Conservation (phyloP, 2,329 filamentous ascomycete species). For the Aspergillus sp. region DNA sequence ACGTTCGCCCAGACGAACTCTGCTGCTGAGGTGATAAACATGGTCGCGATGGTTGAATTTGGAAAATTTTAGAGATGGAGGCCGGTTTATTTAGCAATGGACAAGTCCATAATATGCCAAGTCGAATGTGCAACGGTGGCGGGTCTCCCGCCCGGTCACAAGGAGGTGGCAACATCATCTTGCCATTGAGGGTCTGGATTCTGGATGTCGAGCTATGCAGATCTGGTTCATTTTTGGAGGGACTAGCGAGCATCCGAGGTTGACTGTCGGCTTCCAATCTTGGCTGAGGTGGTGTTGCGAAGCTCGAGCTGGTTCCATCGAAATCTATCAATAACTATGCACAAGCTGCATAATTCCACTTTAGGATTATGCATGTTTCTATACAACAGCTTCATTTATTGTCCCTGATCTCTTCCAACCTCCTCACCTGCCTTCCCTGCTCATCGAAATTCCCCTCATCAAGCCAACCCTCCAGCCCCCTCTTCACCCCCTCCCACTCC, state of each 20-base stretch:
- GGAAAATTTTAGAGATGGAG: background rate
- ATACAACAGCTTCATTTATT: too few species aligned
- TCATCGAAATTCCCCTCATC: slow-evolving; percentile 56
- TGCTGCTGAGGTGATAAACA: background rate
- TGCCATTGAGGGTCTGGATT: background rate
- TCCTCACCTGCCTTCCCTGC: slow-evolving; percentile 49
- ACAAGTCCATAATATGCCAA: background rate
- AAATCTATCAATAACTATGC: too few species aligned
- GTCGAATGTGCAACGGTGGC: background rate
- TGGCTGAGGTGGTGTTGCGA: too few species aligned
- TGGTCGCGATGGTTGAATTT: background rate
- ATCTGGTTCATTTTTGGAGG: background rate
- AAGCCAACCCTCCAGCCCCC: slow-evolving; percentile 57
- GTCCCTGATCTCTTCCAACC: background rate
- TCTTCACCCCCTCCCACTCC: slow-evolving; percentile 60
- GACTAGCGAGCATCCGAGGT: too few species aligned
- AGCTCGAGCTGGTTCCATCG: too few species aligned
- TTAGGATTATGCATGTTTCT: too few species aligned
- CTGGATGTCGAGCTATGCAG: too few species aligned
- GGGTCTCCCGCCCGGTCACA: background rate
- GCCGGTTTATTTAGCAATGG: background rate
- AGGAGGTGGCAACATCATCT: background rate
- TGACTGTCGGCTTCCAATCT: too few species aligned
- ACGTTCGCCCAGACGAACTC: background rate
- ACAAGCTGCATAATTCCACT: too few species aligned